Evolutionary conservation across 2,329 filamentous ascomycete species (phyloP), one percentile per base, ranked within the genome.

Genomic region (Talaromyces islandicus): DNA sequence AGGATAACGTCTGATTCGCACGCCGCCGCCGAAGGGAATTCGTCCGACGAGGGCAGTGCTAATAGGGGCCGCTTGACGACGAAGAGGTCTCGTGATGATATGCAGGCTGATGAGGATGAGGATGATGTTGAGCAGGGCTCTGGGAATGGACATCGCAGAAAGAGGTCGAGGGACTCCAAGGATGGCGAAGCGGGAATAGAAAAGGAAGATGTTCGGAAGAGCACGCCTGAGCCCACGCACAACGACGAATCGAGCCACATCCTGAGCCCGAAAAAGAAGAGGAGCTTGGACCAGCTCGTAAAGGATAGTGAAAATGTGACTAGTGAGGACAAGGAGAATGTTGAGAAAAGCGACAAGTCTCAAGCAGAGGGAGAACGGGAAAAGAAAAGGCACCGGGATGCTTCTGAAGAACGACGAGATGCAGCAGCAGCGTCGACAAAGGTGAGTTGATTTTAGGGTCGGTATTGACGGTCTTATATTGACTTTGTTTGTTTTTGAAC

Each of bases 1-100:
- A 79, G 81, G n/a, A 85, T 87, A 59, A 80, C 80, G 43, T 73
- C 77, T 19, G 64, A 62, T 7, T 65, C 67, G 19, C 59, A 68
- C 21, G 54, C 41, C 25, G 7, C 14, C 24, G 63, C 66, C 30
- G 29, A 62, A 29, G 30, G 48, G 14, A 59, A 65, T 32, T 46
- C 54, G 7, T 55, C 59, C 30, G 61, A 55, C 30, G 60, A 63
- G 25, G 50, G 50, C 14, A 25, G 54, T 24, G 43, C 43, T 11
- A 60, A 59, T 30, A 67, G 69, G 21, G 66, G 67, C 32, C 58
- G 62, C 19, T 35, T 60, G 12, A 14, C 29, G 27, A 66, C 71
- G 32, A 76, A 76, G 64, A 69, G 75, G 32, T 75, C 73, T 1
- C 71, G 71, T 25, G 69, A 75, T 55, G 70, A 72, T 46, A 64